phyloP scores from a whole-genome alignment of 257 asterid species.

The Anisodus acutangulus region DNA sequence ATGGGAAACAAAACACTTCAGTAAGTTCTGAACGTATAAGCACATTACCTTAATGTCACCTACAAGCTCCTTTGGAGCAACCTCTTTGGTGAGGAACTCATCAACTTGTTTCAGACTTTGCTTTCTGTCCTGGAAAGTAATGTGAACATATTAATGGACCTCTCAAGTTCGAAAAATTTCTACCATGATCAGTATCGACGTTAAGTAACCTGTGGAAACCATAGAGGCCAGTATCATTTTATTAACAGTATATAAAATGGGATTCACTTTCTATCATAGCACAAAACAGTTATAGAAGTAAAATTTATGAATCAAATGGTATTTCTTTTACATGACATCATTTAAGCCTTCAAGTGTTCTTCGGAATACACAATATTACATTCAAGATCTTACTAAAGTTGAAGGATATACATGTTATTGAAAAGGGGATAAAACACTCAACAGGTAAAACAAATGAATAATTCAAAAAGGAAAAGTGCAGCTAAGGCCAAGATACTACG shows the following conservation, averaged over 20 bases:
- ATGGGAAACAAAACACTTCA: too few relatives aligned
- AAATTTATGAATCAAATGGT: not conserved
- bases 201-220: not conserved
- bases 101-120: too few relatives aligned
- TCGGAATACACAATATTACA: not conserved
- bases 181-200: not conserved
- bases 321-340: not conserved
- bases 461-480: not conserved
- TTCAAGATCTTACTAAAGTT: slow-evolving; percentile 2
- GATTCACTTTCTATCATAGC: slow-evolving; percentile 11
- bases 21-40: too few relatives aligned
- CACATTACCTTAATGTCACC: too few relatives aligned
- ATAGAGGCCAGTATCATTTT: not conserved
- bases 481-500: not conserved
- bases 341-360: not conserved
- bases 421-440: not conserved
- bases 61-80: too few relatives aligned
- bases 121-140: too few relatives aligned
- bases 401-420: not conserved
- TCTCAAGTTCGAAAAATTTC: not conserved
- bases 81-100: too few relatives aligned
- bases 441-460: slow-evolving; percentile 15
- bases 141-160: too few relatives aligned
- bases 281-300: not conserved
- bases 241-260: not conserved